Percentiles rank a stretch among this genome's conserved stretches.
Evolutionary conservation across 2,329 filamentous ascomycete genomes (phyloP).

Genomic region (Pseudophaeomoniella oleicola): DNA sequence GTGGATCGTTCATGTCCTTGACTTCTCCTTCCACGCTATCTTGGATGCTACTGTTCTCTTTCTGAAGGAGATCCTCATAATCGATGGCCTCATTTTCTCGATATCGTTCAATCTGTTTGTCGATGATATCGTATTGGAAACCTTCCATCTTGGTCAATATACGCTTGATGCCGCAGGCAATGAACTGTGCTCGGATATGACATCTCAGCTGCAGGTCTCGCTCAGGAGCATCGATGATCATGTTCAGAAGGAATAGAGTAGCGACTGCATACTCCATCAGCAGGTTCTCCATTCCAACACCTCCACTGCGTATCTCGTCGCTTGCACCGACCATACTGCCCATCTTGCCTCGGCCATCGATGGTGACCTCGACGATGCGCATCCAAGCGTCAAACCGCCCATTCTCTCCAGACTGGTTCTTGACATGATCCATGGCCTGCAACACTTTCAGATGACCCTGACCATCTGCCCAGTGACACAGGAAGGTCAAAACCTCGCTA

Average conservation of each 20-base stretch:
- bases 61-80: slow-evolving; percentile 91
- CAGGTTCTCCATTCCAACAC: slow-evolving; percentile 96
- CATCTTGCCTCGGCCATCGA: slow-evolving; percentile 97
- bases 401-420: slow-evolving; percentile 75
- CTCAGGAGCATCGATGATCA: slow-evolving; percentile 84
- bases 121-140: slow-evolving; percentile 95
- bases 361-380: slow-evolving; percentile 91
- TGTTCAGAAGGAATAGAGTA: slow-evolving; percentile 88
- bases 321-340: slow-evolving; percentile 92
- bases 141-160: slow-evolving; percentile 93
- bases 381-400: slow-evolving; percentile 97
- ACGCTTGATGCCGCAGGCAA: slow-evolving; percentile 85
- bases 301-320: slow-evolving; percentile 87
- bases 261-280: slow-evolving; percentile 98
- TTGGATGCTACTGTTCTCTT: slow-evolving; percentile 79
- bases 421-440: slow-evolving; percentile 83
- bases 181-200: slow-evolving; percentile 92
- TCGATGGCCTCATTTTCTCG: slow-evolving; percentile 91
- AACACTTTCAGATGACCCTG: slow-evolving; percentile 87
- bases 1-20: slow-evolving; percentile 83
- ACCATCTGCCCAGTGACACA: slow-evolving; percentile 86
- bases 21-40: slow-evolving; percentile 74
- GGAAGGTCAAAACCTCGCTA: slow-evolving; percentile 88
- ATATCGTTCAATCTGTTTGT: slow-evolving; percentile 94
- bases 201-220: slow-evolving; percentile 79